Evolutionary conservation across 2,329 filamentous ascomycete genomes (phyloP), one percentile per base, ranked within the genome.

Genomic region (Penicillium polonicum): DNA sequence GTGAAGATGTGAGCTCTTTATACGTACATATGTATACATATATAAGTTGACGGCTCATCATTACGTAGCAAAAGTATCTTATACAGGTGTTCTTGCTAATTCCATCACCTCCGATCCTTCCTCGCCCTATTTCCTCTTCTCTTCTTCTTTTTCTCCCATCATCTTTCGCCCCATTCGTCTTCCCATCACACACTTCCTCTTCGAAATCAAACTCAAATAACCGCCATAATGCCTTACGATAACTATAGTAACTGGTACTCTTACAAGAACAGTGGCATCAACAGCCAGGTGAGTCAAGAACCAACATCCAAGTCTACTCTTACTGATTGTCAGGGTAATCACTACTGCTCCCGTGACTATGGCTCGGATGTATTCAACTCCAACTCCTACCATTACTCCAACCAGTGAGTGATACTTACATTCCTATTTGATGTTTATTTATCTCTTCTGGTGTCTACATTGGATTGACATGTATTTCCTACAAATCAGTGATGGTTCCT

Each of bases 331-430:
- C 10, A 63, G 56, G 56, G 48, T 3, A 59, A 57, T 25, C 56
- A 61, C 53, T 59, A 57, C n/a, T 63, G 59, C 29, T 36, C 7
- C 13, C 59, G 56, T 13, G 52, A 61, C 36, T 59, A 46, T 36
- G 59, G 56, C 17, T 39, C 29, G 2, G 48, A 5, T 13, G 60
- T 51, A 10, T 19, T 27, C 8, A 61, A 53, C 39, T 23, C 29
- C 10, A 62, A 60, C 19, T 25, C 41, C 1, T 61, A 62, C 38
- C 58, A 63, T 41, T 57, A 59, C 50, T 59, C 59, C 13, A 59
- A 61, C 57, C 36, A 53, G 59, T 27, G 27, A 27, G 27, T 27
- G 27, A 27, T 27, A 27, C 27, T 27, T 27, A 27, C 7, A 27
- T 27, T 27, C 25, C 25, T 27, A 9, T 29, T 29, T 29, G 3